phyloP scores from a whole-genome alignment of 1,284 basidiomycete genomes.

The Moniliophthora roreri region DNA sequence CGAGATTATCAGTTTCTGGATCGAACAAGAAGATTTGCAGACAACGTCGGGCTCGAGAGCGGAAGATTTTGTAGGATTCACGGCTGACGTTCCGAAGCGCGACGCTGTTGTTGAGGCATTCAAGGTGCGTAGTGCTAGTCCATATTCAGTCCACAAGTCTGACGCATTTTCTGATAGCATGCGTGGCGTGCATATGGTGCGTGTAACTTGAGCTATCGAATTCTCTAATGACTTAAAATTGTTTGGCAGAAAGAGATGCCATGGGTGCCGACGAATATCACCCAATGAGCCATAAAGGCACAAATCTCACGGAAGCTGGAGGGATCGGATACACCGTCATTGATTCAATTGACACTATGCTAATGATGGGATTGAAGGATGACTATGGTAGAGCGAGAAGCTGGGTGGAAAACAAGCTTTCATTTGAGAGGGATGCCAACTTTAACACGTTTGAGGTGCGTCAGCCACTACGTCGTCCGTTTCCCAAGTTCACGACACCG shows the following conservation, averaged over 20 bases:
- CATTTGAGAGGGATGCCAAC: slow-evolving; percentile 77
- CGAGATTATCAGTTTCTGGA: slow-evolving; percentile 26
- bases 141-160: background rate
- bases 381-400: slow-evolving; percentile 78
- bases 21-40: slow-evolving; percentile 35
- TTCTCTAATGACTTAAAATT: background rate
- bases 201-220: slow-evolving; percentile 15
- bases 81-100: slow-evolving; percentile 61
- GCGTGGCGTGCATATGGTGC: slow-evolving; percentile 81
- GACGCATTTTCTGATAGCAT: slow-evolving; percentile 44
- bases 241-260: slow-evolving; percentile 71
- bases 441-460: slow-evolving; percentile 93
- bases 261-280: slow-evolving; percentile 91
- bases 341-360: slow-evolving; percentile 85
- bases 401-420: slow-evolving; percentile 75
- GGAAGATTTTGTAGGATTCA: slow-evolving; percentile 26
- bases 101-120: slow-evolving; percentile 77
- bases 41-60: slow-evolving; percentile 19
- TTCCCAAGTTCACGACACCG: slow-evolving; percentile 6
- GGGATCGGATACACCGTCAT: slow-evolving; percentile 86
- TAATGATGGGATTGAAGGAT: slow-evolving; percentile 79
- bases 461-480: slow-evolving; percentile 9
- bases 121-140: slow-evolving; percentile 48
- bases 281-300: slow-evolving; percentile 73
- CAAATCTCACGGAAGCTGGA: slow-evolving; percentile 71